These are phyloP conservation scores for Hysterium pulicare DNA, from an alignment of 2,329 filamentous ascomycete genomes.

Conservation along the genomic window DNA sequence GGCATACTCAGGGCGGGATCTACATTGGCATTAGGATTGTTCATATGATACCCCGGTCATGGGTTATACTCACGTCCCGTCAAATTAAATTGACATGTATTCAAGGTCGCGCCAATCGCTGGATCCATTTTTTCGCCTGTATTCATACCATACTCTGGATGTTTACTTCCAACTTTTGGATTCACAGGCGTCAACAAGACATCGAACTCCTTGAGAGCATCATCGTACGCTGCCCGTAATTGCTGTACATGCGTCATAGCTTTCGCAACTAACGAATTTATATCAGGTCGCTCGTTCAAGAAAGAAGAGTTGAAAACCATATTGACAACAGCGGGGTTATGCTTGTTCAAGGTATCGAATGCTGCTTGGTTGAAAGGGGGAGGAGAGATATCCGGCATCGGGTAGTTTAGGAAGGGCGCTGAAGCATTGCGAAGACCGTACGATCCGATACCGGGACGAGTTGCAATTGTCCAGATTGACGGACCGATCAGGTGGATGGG, in stretches of 20 bases:
- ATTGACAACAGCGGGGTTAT: conserved; percentile 47
- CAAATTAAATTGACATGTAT: conserved; percentile 49
- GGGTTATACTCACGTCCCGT: too few species aligned
- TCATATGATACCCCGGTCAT: too few species aligned
- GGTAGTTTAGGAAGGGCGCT: conserved; percentile 24
- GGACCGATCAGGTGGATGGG: conserved; percentile 48
- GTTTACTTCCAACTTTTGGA: conserved; percentile 44
- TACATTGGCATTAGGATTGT: too few species aligned
- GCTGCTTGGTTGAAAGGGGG: conserved; percentile 36
- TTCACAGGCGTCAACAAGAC: conserved; percentile 49
- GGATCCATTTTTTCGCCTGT: conserved; percentile 43
- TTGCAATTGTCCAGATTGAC: conserved; percentile 47
- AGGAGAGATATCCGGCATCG: conserved; percentile 25
- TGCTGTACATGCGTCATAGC: conserved; percentile 47
- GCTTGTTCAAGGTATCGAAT: conserved; percentile 43
- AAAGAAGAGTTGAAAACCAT: conserved; percentile 41
- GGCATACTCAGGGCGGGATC: conserved; percentile 51
- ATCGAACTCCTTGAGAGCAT: conserved; percentile 43
- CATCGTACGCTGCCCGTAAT: conserved; percentile 49
- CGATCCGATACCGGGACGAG: conserved; percentile 26
- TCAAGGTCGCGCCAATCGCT: too few species aligned
- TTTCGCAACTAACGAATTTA: conserved; percentile 41
- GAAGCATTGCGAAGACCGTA: conserved; percentile 26
- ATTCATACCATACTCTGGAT: conserved; percentile 32
- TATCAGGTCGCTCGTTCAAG: conserved; percentile 22